phyloP scores from a whole-genome alignment of 345 rosid genomes.

The Eucalyptus cloeziana region DNA sequence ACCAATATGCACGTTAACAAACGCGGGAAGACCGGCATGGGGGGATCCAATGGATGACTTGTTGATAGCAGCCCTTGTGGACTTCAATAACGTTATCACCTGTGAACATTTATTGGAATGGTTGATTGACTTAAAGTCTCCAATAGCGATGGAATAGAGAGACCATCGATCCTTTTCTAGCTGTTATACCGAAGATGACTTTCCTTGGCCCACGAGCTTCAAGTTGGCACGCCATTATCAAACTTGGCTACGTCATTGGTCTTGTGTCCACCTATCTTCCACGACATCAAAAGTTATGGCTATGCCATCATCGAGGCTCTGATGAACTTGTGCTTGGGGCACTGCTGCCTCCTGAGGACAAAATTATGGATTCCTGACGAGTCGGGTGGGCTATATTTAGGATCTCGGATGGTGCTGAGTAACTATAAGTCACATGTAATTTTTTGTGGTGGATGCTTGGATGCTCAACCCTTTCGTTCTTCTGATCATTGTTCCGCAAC shows the following conservation, averaged over 20 bases:
- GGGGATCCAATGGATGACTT: background rate
- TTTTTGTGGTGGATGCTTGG: background rate
- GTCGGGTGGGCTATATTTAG: too few relatives aligned
- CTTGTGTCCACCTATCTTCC: background rate
- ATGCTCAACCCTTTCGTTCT: background rate
- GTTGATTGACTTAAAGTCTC: background rate
- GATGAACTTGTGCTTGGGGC: background rate
- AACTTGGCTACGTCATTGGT: background rate
- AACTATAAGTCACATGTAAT: background rate
- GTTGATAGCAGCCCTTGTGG: background rate
- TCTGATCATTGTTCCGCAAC: accelerated
- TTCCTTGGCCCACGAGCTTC: background rate
- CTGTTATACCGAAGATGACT: background rate
- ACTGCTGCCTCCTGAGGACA: background rate
- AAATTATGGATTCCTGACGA: background rate
- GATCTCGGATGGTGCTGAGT: background rate
- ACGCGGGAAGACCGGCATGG: background rate
- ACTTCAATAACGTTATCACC: background rate
- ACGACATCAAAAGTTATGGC: background rate
- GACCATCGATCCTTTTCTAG: background rate
- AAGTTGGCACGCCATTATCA: background rate
- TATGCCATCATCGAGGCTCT: background rate
- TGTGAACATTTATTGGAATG: too few relatives aligned
- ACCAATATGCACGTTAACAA: background rate
- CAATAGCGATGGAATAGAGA: background rate